Conservation (phyloP, 2,329 filamentous ascomycete genomes). For the Calonectria hongkongensis region DNA sequence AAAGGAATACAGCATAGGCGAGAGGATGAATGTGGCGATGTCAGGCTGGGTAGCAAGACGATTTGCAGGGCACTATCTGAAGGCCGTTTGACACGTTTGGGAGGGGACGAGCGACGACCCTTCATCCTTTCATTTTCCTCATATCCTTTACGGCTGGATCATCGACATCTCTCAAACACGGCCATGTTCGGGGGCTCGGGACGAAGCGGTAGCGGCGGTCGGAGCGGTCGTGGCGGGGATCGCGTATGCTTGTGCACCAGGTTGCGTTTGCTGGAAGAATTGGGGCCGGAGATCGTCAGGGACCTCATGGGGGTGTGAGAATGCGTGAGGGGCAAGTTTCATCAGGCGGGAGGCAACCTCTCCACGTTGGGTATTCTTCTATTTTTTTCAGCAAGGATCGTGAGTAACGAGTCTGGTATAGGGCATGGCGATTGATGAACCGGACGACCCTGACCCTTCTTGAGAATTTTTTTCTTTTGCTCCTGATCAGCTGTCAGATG, state of each 20-base stretch:
- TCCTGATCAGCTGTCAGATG: conserved; percentile 27
- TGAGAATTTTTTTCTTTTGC: neutral
- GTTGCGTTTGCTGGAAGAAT: conserved; percentile 42
- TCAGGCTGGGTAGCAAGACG: conserved; percentile 9
- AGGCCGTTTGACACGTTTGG: conserved; percentile 12
- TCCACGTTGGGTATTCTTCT: conserved; percentile 7
- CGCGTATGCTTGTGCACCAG: conserved; percentile 12
- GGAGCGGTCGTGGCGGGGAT: conserved; percentile 39
- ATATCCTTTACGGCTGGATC: conserved; percentile 15
- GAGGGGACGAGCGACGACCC: conserved; percentile 13
- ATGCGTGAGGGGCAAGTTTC: conserved; percentile 51
- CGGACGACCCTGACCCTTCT: neutral
- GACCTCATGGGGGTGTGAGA: conserved; percentile 47
- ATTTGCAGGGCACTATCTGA: conserved; percentile 21
- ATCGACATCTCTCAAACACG: conserved; percentile 36
- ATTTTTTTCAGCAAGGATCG: conserved; percentile 7
- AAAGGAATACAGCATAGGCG: neutral
- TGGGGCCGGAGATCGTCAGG: conserved; percentile 51
- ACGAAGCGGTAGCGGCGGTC: conserved; percentile 43
- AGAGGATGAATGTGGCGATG: conserved; percentile 12
- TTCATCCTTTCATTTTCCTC: conserved; percentile 40
- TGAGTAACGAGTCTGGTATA: neutral
- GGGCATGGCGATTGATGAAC: conserved; percentile 16
- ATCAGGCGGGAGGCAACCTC: conserved; percentile 45
- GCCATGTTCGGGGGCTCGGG: conserved; percentile 38